Evolutionary conservation across 768 basidiomycete species (phyloP).

Genomic region (Pisolithus albus): DNA sequence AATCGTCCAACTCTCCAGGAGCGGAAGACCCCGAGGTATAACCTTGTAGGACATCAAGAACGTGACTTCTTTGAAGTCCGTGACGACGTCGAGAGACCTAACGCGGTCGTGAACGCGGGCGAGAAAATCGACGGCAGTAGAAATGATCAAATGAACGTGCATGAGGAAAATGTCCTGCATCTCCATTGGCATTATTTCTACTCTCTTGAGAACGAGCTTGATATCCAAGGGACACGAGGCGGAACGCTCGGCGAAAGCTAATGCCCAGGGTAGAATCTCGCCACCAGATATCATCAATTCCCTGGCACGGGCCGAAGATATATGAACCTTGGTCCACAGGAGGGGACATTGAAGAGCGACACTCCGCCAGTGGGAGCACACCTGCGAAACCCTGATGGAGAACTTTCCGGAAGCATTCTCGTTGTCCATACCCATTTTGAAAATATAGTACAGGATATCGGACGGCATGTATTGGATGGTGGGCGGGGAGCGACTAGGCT

Average conservation of each 20-base stretch:
- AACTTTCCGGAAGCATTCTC: not conserved
- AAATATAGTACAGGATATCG: slow-evolving; percentile 6
- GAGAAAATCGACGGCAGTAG: slow-evolving; percentile 1
- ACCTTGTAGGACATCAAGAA: not conserved
- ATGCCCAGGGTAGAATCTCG: not conserved
- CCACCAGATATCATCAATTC: not conserved
- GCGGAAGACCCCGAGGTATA: not conserved
- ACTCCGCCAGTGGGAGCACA: slow-evolving; percentile 36
- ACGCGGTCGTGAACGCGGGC: not conserved
- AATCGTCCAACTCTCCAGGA: slow-evolving; percentile 5
- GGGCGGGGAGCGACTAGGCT: not conserved
- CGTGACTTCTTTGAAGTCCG: not conserved
- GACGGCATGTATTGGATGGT: not conserved
- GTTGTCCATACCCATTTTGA: not conserved
- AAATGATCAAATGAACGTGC: not conserved
- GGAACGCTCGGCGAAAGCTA: slow-evolving; percentile 1
- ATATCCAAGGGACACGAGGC: slow-evolving; percentile 1
- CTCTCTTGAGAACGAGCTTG: not conserved
- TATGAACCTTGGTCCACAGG: slow-evolving; percentile 31
- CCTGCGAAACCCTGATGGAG: slow-evolving; percentile 33
- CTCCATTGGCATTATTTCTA: not conserved
- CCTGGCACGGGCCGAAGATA: slow-evolving; percentile 2
- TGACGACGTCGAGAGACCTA: slow-evolving; percentile 3
- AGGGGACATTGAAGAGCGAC: slow-evolving; percentile 29
- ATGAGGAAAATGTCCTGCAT: not conserved